These are phyloP conservation scores for Solanum tacnaense DNA, from an alignment of 257 asterid genomes.

Conservation along the genomic window DNA sequence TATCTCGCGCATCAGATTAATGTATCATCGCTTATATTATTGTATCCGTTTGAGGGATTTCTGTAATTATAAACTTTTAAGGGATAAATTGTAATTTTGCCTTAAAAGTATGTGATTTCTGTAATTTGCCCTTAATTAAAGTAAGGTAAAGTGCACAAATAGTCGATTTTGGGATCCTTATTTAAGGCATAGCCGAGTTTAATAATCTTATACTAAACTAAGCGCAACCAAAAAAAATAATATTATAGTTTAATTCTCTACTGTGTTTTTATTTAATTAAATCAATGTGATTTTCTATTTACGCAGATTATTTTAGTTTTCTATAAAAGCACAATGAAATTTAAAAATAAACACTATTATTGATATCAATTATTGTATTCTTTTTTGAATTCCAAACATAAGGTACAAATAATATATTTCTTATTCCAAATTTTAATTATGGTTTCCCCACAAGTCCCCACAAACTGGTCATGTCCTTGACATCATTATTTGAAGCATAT, in stretches of 20 bases:
- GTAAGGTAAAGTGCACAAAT: background rate
- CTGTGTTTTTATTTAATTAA: background rate
- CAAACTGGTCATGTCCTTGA: background rate
- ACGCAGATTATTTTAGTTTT: background rate
- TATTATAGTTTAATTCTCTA: too few species aligned
- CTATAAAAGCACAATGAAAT: background rate
- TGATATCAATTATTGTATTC: background rate
- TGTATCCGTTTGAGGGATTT: too few species aligned
- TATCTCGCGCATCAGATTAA: too few species aligned
- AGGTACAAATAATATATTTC: background rate
- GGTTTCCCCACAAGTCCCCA: background rate
- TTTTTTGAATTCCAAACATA: background rate
- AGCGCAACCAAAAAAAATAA: background rate
- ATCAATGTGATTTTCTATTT: background rate
- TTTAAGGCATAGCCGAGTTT: background rate
- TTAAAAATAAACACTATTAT: background rate
- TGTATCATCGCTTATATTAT: too few species aligned
- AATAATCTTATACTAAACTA: background rate
- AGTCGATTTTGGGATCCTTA: background rate
- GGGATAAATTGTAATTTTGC: too few species aligned
- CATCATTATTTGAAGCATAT: background rate
- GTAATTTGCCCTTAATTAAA: background rate
- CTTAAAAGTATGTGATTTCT: too few species aligned
- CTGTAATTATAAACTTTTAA: too few species aligned
- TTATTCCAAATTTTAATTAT: background rate